These are phyloP conservation scores for Penicillium nucicola DNA, from an alignment of 495 filamentous ascomycete genomes.

Conservation along the genomic window DNA sequence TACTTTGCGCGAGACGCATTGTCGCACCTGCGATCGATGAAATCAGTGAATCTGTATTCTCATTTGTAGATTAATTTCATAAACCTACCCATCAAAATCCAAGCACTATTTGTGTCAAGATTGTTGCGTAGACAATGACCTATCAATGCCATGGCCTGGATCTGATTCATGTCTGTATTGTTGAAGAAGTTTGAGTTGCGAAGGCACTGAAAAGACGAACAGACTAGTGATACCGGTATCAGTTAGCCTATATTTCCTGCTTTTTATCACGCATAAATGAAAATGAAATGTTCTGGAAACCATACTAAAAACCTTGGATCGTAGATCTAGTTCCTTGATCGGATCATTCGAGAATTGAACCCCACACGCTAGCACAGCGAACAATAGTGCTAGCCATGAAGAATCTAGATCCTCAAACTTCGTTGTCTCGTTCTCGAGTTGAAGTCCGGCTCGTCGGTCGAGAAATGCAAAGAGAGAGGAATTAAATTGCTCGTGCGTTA, in stretches of 20 bases:
- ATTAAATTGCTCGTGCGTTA: no score
- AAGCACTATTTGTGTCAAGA: slow-evolving; percentile 51
- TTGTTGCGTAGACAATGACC: slow-evolving; percentile 51
- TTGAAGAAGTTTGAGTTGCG: slow-evolving; percentile 52
- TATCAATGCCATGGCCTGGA: slow-evolving; percentile 47
- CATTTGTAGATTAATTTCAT: no score
- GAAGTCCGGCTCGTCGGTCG: slow-evolving; percentile 13
- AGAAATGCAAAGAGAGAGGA: slow-evolving; percentile 23
- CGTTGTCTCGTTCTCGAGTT: no score
- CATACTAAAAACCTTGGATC: slow-evolving; percentile 49
- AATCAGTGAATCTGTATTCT: no score
- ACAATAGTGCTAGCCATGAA: slow-evolving; percentile 39
- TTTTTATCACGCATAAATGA: no score
- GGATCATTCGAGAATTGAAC: slow-evolving; percentile 67
- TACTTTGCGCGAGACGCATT: slow-evolving; percentile 44
- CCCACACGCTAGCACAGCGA: slow-evolving; percentile 71
- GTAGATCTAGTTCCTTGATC: slow-evolving; percentile 46
- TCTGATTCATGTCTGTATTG: slow-evolving; percentile 42
- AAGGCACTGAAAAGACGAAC: slow-evolving; percentile 52
- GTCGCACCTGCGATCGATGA: slow-evolving; percentile 40
- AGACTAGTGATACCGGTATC: no score
- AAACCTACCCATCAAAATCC: slow-evolving; percentile 41
- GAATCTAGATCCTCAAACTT: no score
- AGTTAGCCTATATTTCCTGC: no score
- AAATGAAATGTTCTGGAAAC: no score